These are phyloP conservation scores for Trifolium dubium DNA, from an alignment of 306 rosid species.

Conservation along the genomic window DNA sequence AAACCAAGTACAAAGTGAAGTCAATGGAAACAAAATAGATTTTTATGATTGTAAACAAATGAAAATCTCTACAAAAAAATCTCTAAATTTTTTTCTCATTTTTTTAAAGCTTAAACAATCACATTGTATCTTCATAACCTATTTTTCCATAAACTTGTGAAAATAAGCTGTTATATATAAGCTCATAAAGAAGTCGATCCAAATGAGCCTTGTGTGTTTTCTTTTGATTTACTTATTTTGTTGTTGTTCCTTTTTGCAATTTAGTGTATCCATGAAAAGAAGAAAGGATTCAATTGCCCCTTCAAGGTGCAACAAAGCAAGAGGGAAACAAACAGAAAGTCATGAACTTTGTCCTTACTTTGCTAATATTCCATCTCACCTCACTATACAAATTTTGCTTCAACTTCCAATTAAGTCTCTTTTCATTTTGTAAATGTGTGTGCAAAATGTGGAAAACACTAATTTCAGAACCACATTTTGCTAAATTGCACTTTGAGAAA, in stretches of 20 bases:
- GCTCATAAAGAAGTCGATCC: too few relatives aligned
- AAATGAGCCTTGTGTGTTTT: too few relatives aligned
- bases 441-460: constrained; percentile 36
- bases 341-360: background rate
- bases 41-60: too few relatives aligned
- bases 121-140: too few relatives aligned
- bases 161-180: too few relatives aligned
- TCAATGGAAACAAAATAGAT: too few relatives aligned
- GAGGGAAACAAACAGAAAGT: background rate
- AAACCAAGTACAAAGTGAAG: too few relatives aligned
- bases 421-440: constrained; percentile 41
- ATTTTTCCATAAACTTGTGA: too few relatives aligned
- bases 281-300: background rate
- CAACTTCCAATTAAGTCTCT: constrained; percentile 32
- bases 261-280: background rate
- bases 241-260: background rate
- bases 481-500: constrained; percentile 13
- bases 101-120: too few relatives aligned
- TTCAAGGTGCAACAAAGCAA: background rate
- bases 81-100: too few relatives aligned
- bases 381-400: constrained; percentile 23
- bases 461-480: constrained; percentile 42
- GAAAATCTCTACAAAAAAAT: too few relatives aligned
- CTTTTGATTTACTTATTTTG: too few relatives aligned
- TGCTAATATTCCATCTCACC: constrained; percentile 9